Evolutionary conservation across 192 early-diverging fungal species (phyloP), one percentile per base, ranked within the genome.

Genomic region (Jimgerdemannia lactiflua): DNA sequence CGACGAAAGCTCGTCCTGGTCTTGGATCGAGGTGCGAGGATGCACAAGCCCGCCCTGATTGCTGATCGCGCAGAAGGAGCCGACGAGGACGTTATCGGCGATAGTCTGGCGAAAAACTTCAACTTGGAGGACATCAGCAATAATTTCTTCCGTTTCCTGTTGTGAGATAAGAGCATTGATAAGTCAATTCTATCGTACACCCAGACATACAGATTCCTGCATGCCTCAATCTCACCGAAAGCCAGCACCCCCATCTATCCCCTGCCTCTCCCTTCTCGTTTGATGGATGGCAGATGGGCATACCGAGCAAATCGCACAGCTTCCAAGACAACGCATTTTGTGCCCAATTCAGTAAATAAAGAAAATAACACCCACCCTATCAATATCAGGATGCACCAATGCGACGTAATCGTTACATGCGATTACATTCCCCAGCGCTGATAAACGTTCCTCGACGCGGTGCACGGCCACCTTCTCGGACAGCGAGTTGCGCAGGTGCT

Each of bases 351-450:
- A 43, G 44, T 75, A 70, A 75, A 67, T 68, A 95, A 86, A n/a
- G n/a, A n/a, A n/a, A 29, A 29, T 29, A 29, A 29, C 1, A 29
- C 29, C 29, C 29, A 29, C 29, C 29, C 29, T 29, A 84, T 99
- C 98, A 71, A 99, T 91, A 81, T 99, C 98, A 19, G 98, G 98
- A 79, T 99, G 98, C 20, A 99, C 95, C 41, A 99, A 89, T 3
- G 98, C 98, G 43, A 98, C 97, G 79, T 99, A 98, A 81, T 99
- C 98, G 81, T 99, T 99, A 88, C 98, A 99, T 20, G 95, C 96
- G 88, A 99, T 97, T 19, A 99, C 98, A 84, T 99, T 99, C 66
- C 98, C 98, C 39, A 99, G 86, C 39, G 98, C 98, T 42, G 96
- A 97, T 43, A 99, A 86, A 43, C 98, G 91, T 86, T 99, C 98